phyloP scores from a whole-genome alignment of 2,329 filamentous ascomycete genomes.

The Leptographium lundbergii region DNA sequence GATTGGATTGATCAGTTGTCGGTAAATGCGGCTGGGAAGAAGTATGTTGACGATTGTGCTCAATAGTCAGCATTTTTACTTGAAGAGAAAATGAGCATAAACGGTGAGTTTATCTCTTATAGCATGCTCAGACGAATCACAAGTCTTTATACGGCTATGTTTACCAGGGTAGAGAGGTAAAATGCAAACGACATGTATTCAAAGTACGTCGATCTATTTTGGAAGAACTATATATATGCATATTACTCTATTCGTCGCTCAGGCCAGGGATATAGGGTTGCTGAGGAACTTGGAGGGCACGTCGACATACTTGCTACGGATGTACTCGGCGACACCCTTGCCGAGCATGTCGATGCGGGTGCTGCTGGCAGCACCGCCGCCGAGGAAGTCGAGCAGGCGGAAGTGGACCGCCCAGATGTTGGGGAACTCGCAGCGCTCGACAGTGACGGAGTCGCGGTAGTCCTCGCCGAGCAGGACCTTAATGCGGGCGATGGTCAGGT shows the following conservation, averaged over 20 bases:
- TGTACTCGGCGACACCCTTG: conserved; percentile 39
- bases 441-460: conserved; percentile 23
- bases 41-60: neutral
- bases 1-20: neutral
- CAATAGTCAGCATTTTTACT: too few species aligned
- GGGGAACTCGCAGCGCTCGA: conserved; percentile 33
- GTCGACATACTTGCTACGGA: conserved; percentile 20
- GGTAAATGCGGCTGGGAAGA: neutral
- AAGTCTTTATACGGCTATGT: too few species aligned
- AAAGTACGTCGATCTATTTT: too few species aligned
- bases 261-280: neutral
- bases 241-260: too few species aligned
- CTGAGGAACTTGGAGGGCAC: conserved; percentile 14
- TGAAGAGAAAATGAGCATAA: too few species aligned
- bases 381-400: conserved; percentile 30
- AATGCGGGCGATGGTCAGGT: conserved; percentile 23
- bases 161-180: too few species aligned
- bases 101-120: too few species aligned
- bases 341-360: conserved; percentile 34
- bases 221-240: neutral
- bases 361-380: conserved; percentile 32
- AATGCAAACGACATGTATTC: too few species aligned
- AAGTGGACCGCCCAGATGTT: conserved; percentile 16
- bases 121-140: too few species aligned
- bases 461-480: conserved; percentile 29